A percentile compares a stretch with the other conserved stretches of the same genome.
These are phyloP conservation scores for Byssothecium circinans DNA, from an alignment of 2,329 filamentous ascomycete species.

Conservation along the genomic window DNA sequence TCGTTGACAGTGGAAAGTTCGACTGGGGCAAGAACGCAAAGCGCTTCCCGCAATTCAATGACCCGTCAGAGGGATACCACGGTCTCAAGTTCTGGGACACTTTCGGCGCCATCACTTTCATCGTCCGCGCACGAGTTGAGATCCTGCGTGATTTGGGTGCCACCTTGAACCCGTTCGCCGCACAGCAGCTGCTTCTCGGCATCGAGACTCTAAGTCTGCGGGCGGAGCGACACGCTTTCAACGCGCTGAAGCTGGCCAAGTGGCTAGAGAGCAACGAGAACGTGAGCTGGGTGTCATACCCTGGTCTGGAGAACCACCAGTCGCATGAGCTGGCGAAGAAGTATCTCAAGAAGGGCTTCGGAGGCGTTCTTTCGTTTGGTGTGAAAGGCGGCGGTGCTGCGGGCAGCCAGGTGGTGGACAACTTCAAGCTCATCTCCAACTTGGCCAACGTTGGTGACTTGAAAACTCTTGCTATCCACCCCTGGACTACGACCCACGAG, in stretches of 20 bases:
- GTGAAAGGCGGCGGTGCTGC: conserved; percentile 85
- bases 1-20: conserved; percentile 88
- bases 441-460: conserved; percentile 94
- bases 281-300: conserved; percentile 93
- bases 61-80: conserved; percentile 87
- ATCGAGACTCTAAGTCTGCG: conserved; percentile 87
- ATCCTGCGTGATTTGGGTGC: conserved; percentile 84
- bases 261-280: conserved; percentile 83
- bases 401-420: conserved; percentile 86
- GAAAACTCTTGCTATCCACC: conserved; percentile 93
- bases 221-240: conserved; percentile 82
- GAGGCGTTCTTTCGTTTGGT: conserved; percentile 90
- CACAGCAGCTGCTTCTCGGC: conserved; percentile 88
- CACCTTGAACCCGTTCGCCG: conserved; percentile 83
- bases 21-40: conserved; percentile 84
- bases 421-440: conserved; percentile 93
- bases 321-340: conserved; percentile 81
- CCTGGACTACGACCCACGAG: conserved; percentile 93
- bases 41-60: conserved; percentile 90
- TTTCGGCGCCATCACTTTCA: conserved; percentile 80
- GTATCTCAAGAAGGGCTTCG: conserved; percentile 82
- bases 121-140: conserved; percentile 85
- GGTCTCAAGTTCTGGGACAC: conserved; percentile 94
- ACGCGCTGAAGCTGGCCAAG: conserved; percentile 75
- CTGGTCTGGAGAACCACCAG: conserved; percentile 78